These are phyloP conservation scores for Torulaspora microellipsoides DNA, from an alignment of 805 yeast species.

Conservation along the genomic window DNA sequence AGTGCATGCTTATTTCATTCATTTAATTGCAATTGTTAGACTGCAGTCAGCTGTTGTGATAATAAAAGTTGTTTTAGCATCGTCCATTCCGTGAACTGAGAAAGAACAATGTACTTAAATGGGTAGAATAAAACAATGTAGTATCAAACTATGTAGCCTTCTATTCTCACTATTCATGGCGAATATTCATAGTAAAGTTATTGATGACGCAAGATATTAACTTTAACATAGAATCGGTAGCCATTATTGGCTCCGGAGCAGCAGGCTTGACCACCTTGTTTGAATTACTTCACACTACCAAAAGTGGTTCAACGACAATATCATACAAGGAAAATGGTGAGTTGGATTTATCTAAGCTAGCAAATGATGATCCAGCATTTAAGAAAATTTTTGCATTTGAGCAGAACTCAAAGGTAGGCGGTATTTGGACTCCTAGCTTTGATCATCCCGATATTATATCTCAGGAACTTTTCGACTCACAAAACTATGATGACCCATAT, in stretches of 20 bases:
- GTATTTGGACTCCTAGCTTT: slow-evolving; percentile 38
- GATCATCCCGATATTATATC: slow-evolving; percentile 20
- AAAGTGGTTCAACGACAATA: slow-evolving; percentile 31
- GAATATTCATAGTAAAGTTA: no score
- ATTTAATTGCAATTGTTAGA: no score
- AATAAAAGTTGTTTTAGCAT: no score
- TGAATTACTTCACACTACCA: slow-evolving; percentile 32
- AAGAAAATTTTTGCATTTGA: slow-evolving; percentile 41
- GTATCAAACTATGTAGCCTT: no score
- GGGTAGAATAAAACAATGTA: no score
- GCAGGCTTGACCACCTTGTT: slow-evolving; percentile 37
- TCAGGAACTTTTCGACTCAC: slow-evolving; percentile 30
- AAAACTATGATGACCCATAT: slow-evolving; percentile 35
- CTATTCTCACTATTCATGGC: no score
- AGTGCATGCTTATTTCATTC: no score
- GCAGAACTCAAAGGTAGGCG: slow-evolving; percentile 40
- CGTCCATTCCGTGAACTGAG: no score
- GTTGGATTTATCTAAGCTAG: slow-evolving; percentile 8
- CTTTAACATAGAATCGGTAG: slow-evolving; percentile 26
- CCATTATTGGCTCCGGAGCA: slow-evolving; percentile 42
- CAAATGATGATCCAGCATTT: slow-evolving; percentile 28
- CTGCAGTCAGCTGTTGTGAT: no score
- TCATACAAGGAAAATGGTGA: slow-evolving; percentile 12
- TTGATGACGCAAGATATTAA: slow-evolving; percentile 6
- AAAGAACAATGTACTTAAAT: no score